Conservation (phyloP, 306 rosid genomes). For the Dicorynia guianensis region DNA sequence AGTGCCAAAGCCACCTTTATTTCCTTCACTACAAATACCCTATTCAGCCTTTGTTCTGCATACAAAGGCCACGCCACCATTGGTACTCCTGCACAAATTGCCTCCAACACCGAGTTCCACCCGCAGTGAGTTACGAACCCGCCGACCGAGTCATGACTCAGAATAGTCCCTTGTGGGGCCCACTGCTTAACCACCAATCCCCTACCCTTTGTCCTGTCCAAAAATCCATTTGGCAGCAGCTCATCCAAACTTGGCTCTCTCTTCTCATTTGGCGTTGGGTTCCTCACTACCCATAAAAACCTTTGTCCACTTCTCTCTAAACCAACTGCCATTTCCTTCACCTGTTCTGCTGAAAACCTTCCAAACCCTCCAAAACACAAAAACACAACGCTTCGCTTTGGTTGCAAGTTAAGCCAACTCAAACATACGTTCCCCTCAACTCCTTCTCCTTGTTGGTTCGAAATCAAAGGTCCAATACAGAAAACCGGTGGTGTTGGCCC, state of each 20-base stretch:
- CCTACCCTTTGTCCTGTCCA: slow-evolving; percentile 48
- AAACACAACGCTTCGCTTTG: slow-evolving; percentile 59
- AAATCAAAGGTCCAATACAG: slow-evolving; percentile 54
- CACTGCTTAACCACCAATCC: slow-evolving; percentile 59
- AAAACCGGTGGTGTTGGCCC: slow-evolving; percentile 38
- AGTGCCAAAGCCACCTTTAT: slow-evolving; percentile 54
- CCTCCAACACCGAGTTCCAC: slow-evolving; percentile 77
- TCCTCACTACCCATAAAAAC: slow-evolving; percentile 67
- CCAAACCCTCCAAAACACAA: slow-evolving; percentile 73
- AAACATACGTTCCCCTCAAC: slow-evolving; percentile 42
- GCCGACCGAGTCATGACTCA: slow-evolving; percentile 63
- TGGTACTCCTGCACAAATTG: slow-evolving; percentile 45
- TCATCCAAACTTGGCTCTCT: slow-evolving; percentile 39
- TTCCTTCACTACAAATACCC: slow-evolving; percentile 53
- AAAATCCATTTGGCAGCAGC: slow-evolving; percentile 60
- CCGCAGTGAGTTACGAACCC: slow-evolving; percentile 80
- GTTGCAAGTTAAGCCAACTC: slow-evolving; percentile 64
- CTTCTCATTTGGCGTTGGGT: neutral
- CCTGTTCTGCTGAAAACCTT: slow-evolving; percentile 42
- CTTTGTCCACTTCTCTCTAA: slow-evolving; percentile 64
- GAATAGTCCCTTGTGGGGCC: slow-evolving; percentile 62
- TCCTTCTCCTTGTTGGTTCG: neutral
- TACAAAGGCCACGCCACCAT: slow-evolving; percentile 65
- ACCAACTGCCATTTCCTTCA: slow-evolving; percentile 61
- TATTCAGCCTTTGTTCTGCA: slow-evolving; percentile 60